Evolutionary conservation across 331 rosid genomes (phyloP).

Genomic region (Quercus tomentella): DNA sequence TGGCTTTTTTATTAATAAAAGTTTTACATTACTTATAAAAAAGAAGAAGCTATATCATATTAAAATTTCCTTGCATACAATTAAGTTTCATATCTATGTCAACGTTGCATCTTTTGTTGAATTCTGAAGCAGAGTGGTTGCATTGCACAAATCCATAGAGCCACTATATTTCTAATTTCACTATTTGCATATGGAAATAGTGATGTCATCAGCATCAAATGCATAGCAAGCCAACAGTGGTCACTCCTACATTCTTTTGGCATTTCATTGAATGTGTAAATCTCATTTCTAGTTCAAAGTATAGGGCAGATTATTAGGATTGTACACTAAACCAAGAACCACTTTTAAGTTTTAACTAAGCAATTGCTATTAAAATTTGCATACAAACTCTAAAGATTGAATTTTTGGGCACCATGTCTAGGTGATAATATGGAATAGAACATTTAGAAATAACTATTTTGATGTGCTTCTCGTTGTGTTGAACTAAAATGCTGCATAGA

Average conservation of each 20-base stretch:
- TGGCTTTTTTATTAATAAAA: too few species aligned
- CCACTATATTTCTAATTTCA: too few species aligned
- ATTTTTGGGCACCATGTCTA: not conserved
- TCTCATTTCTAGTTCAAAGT: not conserved
- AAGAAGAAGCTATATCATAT: not conserved
- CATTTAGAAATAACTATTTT: not conserved
- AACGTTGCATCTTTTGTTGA: not conserved
- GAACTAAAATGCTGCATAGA: not conserved
- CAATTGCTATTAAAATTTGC: not conserved
- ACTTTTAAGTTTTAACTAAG: not conserved
- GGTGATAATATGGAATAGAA: not conserved
- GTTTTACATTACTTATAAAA: too few species aligned
- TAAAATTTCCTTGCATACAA: not conserved
- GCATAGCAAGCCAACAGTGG: not conserved
- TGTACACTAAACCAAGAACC: not conserved
- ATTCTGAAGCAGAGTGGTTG: not conserved
- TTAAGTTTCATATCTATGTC: not conserved
- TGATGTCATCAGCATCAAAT: too few species aligned
- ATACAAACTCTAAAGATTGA: not conserved
- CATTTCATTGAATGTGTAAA: too few species aligned
- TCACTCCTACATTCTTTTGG: not conserved
- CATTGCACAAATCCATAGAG: too few species aligned
- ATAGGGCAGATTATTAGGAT: not conserved
- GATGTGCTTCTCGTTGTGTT: not conserved
- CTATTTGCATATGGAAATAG: too few species aligned